Evolutionary conservation across 2,329 filamentous ascomycete genomes (phyloP).

Genomic region (Neurospora crassa): DNA sequence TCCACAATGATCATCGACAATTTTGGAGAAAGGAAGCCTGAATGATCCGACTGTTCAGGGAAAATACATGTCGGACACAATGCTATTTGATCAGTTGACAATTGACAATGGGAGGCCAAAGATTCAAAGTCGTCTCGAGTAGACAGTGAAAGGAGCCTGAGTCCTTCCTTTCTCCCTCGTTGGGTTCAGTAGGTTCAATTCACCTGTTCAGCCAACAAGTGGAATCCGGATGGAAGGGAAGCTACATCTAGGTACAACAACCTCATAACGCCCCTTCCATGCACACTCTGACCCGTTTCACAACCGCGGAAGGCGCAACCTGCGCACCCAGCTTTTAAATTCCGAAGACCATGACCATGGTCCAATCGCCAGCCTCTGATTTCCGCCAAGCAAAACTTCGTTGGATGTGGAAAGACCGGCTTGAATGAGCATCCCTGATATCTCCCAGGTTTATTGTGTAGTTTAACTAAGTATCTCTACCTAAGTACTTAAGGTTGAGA

Average conservation of each 20-base stretch:
- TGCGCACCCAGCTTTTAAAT: background rate
- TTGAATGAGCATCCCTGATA: background rate
- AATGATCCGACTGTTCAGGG: background rate
- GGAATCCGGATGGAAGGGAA: background rate
- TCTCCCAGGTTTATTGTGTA: background rate
- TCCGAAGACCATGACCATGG: background rate
- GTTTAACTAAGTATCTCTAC: no score
- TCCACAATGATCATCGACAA: background rate
- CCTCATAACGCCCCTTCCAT: background rate
- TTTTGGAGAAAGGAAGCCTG: background rate
- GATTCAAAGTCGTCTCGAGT: background rate
- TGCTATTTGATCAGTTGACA: background rate
- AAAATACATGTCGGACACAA: no score
- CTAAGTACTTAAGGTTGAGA: background rate
- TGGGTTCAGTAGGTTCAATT: background rate
- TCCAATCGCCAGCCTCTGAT: background rate
- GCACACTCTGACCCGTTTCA: background rate
- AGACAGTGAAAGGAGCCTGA: background rate
- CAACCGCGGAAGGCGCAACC: background rate
- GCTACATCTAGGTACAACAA: background rate
- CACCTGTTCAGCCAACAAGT: background rate
- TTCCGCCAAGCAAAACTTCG: background rate
- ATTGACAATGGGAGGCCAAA: background rate
- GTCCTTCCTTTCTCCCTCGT: background rate
- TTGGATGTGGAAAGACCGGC: background rate